phyloP scores from a whole-genome alignment of 1,284 basidiomycete genomes.

The Somion occarium region DNA sequence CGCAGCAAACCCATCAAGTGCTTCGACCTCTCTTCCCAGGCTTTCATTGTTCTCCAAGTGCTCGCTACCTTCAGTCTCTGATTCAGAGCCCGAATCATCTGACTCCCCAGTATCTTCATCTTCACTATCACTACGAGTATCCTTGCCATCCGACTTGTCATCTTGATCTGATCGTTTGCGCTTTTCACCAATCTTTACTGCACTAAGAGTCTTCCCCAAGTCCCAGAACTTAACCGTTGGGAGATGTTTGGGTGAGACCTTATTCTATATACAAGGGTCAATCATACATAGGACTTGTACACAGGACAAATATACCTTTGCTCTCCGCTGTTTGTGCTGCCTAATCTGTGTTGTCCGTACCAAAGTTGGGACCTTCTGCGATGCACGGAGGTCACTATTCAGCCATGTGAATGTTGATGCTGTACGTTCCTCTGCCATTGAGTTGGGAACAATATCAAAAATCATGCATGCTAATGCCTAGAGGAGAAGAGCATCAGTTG shows the following conservation, averaged over 20 bases:
- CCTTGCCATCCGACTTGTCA: neutral
- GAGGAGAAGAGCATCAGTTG: neutral
- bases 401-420: constrained; percentile 33
- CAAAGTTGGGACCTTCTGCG: constrained; percentile 23
- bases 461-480: constrained; percentile 25
- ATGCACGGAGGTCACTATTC: constrained; percentile 24
- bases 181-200: neutral
- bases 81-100: neutral
- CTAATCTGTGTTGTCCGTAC: constrained; percentile 26
- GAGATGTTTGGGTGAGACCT: neutral
- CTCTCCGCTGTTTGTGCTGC: constrained; percentile 8
- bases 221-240: constrained; percentile 8
- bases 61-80: neutral
- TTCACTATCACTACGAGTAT: neutral
- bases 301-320: neutral
- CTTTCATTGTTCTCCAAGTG: neutral
- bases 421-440: constrained; percentile 36
- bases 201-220: neutral
- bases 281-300: neutral
- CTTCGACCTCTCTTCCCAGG: neutral
- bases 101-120: neutral
- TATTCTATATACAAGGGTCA: neutral
- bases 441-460: constrained; percentile 31
- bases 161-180: too few relatives aligned
- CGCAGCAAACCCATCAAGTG: neutral